Conservation (phyloP, 352 stramenopile genomes). For the Globisporangium nagaii region DNA sequence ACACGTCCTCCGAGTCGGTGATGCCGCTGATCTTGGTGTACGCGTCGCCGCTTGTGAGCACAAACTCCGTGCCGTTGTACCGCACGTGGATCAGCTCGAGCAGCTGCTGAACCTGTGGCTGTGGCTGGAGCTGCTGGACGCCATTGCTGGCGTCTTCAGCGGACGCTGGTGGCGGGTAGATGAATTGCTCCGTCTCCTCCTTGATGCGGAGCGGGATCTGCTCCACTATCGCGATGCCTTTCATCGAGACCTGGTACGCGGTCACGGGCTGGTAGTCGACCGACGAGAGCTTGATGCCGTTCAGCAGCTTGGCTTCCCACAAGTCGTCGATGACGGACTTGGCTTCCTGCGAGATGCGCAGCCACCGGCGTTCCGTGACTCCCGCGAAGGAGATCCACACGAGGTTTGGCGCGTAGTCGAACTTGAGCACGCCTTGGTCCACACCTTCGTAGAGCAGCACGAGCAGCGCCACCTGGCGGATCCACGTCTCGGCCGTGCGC, state of each 20-base stretch:
- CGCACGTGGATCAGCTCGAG: constrained; percentile 33
- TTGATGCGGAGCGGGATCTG: constrained; percentile 83
- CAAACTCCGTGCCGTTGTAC: constrained; percentile 73
- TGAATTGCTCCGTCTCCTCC: constrained; percentile 41
- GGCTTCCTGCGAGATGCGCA: constrained; percentile 93
- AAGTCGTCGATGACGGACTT: constrained; percentile 96
- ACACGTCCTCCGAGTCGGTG: constrained; percentile 96
- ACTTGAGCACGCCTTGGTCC: constrained; percentile 89
- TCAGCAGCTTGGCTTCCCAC: constrained; percentile 93
- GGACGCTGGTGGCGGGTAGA: constrained; percentile 26
- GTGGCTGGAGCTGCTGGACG: neutral
- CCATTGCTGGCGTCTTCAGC: neutral
- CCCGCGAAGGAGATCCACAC: constrained; percentile 89
- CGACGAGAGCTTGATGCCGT: constrained; percentile 91
- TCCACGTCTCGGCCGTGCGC: constrained; percentile 90
- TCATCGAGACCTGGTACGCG: constrained; percentile 91
- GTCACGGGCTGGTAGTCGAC: constrained; percentile 94
- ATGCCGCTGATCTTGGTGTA: constrained; percentile 90
- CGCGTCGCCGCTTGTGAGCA: constrained; percentile 44
- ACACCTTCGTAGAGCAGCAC: constrained; percentile 97
- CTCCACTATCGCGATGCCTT: constrained; percentile 85
- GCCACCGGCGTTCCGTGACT: constrained; percentile 67
- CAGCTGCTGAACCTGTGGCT: constrained; percentile 1
- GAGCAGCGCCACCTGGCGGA: constrained; percentile 92
- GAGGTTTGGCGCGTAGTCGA: constrained; percentile 94